Evolutionary conservation across 805 yeast genomes (phyloP), one percentile per base, ranked within the genome.

Genomic region (Ogataea neopini): DNA sequence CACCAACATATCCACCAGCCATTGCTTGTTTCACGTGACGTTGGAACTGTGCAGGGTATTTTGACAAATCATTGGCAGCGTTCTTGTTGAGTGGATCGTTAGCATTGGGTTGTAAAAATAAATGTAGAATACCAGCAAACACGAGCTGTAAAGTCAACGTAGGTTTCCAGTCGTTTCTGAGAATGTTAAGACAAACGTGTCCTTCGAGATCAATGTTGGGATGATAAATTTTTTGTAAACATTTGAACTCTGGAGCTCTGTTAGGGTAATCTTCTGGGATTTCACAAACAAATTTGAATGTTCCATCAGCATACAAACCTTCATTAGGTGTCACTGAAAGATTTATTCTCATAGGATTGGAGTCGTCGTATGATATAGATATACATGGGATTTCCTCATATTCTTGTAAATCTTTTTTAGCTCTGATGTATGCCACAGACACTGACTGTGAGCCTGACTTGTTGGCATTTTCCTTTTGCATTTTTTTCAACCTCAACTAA

Each of bases 111-210:
- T 92, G 97, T 45, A 88, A 69, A 57, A 92, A 90, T 51, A 92
- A 74, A 62, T 85, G 90, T 59, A 90, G 79, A 45, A 92, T 73
- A 0, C 99, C 98, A 33, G 91, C 83, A 47, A 91, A 74, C 7
- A 92, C 83, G 4, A 91, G 76, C 62, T 86, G 88, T 60, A 92
- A 70, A 49, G 86, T 87, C 55, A 92, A 72, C 0, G 90, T 96
- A 0, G 99, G 98, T 23, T 90, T 83, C 99, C 99, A 92, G 64
- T 92, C 98, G 64, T 91, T 96, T 56, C 98, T 73, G 49, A 92
- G 72, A 29, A 92, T 91, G 62, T 92, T 92, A 50, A 92, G 74
- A 62, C 99, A 92, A 5, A 92, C 87, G 61, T 90, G 92, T 0
- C 98, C 98, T 37, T 87, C 85, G 17, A 80, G 63, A 63, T 92